Evolutionary conservation across 2,329 filamentous ascomycete genomes (phyloP).

Genomic region (Triangularia setosa): DNA sequence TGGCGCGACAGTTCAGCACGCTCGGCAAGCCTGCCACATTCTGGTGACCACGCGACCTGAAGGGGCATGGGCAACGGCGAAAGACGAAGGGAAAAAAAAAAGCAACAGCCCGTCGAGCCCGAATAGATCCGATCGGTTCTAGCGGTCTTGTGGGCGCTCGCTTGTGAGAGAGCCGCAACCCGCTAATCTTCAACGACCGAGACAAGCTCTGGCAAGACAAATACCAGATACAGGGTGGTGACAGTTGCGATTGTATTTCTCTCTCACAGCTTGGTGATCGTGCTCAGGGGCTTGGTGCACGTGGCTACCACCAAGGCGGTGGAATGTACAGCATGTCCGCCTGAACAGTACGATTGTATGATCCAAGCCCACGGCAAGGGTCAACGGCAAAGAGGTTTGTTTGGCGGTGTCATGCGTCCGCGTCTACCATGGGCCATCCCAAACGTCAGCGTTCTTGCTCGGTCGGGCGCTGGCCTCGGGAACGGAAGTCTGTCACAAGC

Average conservation of each 20-base stretch:
- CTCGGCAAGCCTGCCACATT: neutral
- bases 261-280: neutral
- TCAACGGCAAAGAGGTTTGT: neutral
- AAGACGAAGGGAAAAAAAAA: neutral
- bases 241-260: neutral
- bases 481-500: neutral
- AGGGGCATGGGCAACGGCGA: neutral
- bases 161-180: neutral
- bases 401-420: neutral
- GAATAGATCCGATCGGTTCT: neutral
- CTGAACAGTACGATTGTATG: neutral
- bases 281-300: neutral
- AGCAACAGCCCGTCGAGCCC: neutral
- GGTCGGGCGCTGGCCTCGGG: neutral
- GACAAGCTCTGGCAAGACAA: neutral
- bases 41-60: neutral
- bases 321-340: too few species aligned
- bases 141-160: neutral
- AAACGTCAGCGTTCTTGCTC: neutral
- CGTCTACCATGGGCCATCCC: neutral
- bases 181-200: constrained; percentile 1
- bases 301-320: neutral
- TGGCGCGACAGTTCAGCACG: constrained; percentile 3
- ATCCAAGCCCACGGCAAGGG: neutral
- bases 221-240: neutral